Percentiles rank a stretch among this genome's conserved stretches.
Conservation (phyloP, 257 asterid species). For the Euphrasia confusa region DNA sequence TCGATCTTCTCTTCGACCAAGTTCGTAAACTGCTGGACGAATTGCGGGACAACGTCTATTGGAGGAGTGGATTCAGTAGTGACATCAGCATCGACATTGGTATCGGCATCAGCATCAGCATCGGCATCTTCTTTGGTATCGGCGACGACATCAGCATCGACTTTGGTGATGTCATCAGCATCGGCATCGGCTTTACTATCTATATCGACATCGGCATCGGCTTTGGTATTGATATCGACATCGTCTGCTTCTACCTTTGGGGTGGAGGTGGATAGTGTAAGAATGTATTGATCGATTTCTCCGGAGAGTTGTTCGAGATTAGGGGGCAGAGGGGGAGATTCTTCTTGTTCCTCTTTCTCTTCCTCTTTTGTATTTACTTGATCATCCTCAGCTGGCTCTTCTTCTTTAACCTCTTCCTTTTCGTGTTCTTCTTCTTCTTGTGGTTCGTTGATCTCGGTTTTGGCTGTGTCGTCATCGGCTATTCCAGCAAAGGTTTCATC, state of each 20-base stretch:
- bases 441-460: conserved; percentile 11
- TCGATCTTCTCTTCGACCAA: conserved; percentile 63
- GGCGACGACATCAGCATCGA: neutral
- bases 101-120: neutral
- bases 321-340: conserved; percentile 48
- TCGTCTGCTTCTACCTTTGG: neutral
- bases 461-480: neutral
- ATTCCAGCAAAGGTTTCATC: neutral
- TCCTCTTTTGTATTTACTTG: neutral
- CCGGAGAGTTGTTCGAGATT: conserved; percentile 52
- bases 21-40: conserved; percentile 56
- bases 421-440: neutral
- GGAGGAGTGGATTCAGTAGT: conserved; percentile 28
- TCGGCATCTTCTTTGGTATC: no score
- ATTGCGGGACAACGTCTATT: conserved; percentile 44
- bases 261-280: conserved; percentile 23
- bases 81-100: neutral
- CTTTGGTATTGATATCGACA: neutral
- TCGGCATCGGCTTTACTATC: neutral
- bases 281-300: conserved; percentile 58
- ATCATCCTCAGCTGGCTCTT: neutral
- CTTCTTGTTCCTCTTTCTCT: conserved; percentile 7
- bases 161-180: neutral
- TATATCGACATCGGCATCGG: neutral
- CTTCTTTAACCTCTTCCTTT: conserved; percentile 7